These are phyloP conservation scores for Rhinocladiella similis DNA, from an alignment of 2,329 filamentous ascomycete species.

Conservation along the genomic window DNA sequence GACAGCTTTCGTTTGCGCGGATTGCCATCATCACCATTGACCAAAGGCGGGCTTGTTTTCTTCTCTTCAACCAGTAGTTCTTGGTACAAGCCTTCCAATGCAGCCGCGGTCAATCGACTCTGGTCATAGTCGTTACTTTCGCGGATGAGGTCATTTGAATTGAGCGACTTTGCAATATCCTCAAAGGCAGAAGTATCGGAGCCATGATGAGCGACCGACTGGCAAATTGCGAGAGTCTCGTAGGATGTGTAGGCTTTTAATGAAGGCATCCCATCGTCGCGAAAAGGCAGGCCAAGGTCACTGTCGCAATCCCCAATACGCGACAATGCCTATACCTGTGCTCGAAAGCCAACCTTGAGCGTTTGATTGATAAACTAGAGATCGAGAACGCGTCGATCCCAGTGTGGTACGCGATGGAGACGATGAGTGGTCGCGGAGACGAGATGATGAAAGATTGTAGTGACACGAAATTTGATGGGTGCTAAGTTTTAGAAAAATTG, in stretches of 20 bases:
- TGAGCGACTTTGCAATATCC: constrained; percentile 72
- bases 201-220: constrained; percentile 70
- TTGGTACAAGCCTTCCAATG: constrained; percentile 76
- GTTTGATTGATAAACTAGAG: neutral
- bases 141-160: constrained; percentile 70
- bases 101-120: constrained; percentile 71
- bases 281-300: constrained; percentile 9
- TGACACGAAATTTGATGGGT: constrained; percentile 16
- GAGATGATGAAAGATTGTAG: constrained; percentile 26
- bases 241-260: constrained; percentile 74
- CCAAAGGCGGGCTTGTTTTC: constrained; percentile 33
- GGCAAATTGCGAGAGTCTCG: constrained; percentile 83
- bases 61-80: constrained; percentile 72
- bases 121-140: constrained; percentile 71
- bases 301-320: constrained; percentile 2
- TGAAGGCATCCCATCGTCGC: constrained; percentile 55
- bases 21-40: constrained; percentile 41
- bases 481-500: constrained; percentile 1
- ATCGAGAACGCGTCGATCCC: constrained; percentile 7
- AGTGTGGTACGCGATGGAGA: constrained; percentile 7
- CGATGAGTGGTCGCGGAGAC: constrained; percentile 32
- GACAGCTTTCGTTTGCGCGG: constrained; percentile 75
- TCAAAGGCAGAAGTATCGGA: constrained; percentile 65
- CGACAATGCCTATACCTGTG: constrained; percentile 4
- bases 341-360: neutral